These are phyloP conservation scores for Bruguiera parviflora DNA, from an alignment of 345 rosid genomes.

Conservation along the genomic window DNA sequence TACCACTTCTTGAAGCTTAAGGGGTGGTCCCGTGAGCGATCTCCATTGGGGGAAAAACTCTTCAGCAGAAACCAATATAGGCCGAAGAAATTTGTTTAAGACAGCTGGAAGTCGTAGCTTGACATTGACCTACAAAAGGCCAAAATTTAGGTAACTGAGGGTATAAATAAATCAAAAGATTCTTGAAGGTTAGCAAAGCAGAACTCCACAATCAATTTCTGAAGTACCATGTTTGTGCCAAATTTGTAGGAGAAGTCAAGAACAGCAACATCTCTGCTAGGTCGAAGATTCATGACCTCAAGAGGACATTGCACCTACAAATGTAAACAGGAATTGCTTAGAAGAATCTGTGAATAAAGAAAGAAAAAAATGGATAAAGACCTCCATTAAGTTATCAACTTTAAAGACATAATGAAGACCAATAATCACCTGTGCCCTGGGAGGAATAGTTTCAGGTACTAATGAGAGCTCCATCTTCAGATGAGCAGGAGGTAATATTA, in stretches of 20 bases:
- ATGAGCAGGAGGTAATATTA: constrained; percentile 87
- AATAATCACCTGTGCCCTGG: constrained; percentile 86
- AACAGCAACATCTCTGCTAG: constrained; percentile 96
- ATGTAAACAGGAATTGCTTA: constrained; percentile 14
- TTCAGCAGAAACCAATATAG: constrained; percentile 66
- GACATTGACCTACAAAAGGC: constrained; percentile 58
- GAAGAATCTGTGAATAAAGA: background rate
- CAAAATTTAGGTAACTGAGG: constrained; percentile 21
- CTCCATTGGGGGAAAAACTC: constrained; percentile 99
- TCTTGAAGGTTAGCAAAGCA: background rate
- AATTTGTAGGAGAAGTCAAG: constrained; percentile 92
- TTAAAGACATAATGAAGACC: background rate
- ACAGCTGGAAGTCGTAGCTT: constrained; percentile 97
- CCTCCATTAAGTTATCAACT: background rate
- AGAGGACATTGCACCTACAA: constrained; percentile 95
- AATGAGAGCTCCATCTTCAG: constrained; percentile 82
- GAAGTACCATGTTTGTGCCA: constrained; percentile 59
- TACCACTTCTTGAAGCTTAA: constrained; percentile 99
- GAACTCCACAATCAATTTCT: background rate
- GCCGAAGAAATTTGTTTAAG: constrained; percentile 88
- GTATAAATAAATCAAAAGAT: constrained; percentile 11
- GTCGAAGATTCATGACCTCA: constrained; percentile 72
- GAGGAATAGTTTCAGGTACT: constrained; percentile 97
- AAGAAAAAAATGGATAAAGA: background rate
- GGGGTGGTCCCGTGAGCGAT: constrained; percentile 88